phyloP scores from a whole-genome alignment of 129 eudicot species.

The Helianthus tuberosus region DNA sequence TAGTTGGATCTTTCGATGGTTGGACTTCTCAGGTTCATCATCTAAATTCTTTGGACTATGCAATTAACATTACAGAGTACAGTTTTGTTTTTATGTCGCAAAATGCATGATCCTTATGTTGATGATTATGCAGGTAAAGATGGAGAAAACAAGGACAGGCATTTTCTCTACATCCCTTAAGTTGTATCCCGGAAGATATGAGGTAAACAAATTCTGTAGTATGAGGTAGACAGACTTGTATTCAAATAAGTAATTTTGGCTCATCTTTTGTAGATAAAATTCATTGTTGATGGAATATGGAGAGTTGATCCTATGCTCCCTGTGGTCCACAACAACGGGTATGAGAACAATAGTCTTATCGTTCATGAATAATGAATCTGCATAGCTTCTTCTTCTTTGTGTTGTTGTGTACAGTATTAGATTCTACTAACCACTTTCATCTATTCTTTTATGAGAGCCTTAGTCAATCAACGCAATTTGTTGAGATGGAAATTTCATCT shows the following conservation, averaged over 20 bases:
- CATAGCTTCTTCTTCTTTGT: background rate
- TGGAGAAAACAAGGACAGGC: constrained; percentile 77
- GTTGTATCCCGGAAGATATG: constrained; percentile 87
- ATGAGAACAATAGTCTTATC: constrained; percentile 65
- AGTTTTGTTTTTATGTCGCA: background rate
- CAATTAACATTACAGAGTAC: background rate
- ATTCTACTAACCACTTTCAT: constrained; percentile 26
- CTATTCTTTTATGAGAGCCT: constrained; percentile 16
- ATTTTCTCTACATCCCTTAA: constrained; percentile 54
- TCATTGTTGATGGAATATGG: constrained; percentile 89
- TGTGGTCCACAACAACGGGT: constrained; percentile 52
- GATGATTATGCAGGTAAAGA: constrained; percentile 60
- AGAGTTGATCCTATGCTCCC: constrained; percentile 79
- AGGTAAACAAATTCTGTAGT: constrained; percentile 43
- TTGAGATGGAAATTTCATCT: constrained; percentile 4
- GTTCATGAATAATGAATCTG: constrained; percentile 23
- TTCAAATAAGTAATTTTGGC: background rate
- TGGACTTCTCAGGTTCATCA: constrained; percentile 79
- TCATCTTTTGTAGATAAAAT: constrained; percentile 65
- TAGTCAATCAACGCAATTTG: constrained; percentile 4
- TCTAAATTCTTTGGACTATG: background rate
- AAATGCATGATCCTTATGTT: background rate
- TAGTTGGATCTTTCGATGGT: constrained; percentile 85
- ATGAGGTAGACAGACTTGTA: background rate
- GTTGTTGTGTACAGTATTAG: constrained; percentile 26